phyloP scores from a whole-genome alignment of 169 alveolate genomes.

The Condylostoma magnum region DNA sequence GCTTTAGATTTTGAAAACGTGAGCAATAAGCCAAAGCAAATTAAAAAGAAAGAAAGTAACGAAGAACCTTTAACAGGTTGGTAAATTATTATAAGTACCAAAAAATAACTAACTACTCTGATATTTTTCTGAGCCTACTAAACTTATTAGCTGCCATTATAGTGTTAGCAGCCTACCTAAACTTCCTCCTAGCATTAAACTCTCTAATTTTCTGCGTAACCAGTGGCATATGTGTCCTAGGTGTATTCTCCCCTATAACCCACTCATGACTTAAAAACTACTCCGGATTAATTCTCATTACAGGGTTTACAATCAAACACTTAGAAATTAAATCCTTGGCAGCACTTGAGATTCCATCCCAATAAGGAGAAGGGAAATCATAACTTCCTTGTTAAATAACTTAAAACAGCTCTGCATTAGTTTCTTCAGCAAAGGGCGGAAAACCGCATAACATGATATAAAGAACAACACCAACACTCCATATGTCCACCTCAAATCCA shows the following conservation, averaged over 20 bases:
- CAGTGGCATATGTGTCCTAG: slow-evolving; percentile 16
- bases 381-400: slow-evolving; percentile 65
- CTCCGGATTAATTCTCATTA: background rate
- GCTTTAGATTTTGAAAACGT: too few species aligned
- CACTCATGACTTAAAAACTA: slow-evolving; percentile 16
- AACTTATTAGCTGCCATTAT: slow-evolving; percentile 17
- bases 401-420: slow-evolving; percentile 69
- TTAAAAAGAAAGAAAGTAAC: too few species aligned
- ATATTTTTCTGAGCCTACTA: too few species aligned
- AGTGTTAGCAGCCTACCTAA: slow-evolving; percentile 7
- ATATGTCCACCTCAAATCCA: slow-evolving; percentile 80
- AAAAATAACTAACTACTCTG: too few species aligned
- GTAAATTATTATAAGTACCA: too few species aligned
- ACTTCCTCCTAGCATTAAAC: slow-evolving; percentile 18
- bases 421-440: slow-evolving; percentile 85
- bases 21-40: too few species aligned
- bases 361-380: slow-evolving; percentile 80
- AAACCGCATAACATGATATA: slow-evolving; percentile 82
- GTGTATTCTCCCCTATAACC: slow-evolving; percentile 25
- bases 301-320: slow-evolving; percentile 14
- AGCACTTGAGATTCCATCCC: slow-evolving; percentile 76
- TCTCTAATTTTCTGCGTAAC: slow-evolving; percentile 15
- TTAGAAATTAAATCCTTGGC: slow-evolving; percentile 76
- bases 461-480: slow-evolving; percentile 84
- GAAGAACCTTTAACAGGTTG: too few species aligned